Percentiles rank a stretch among this genome's conserved stretches.
Evolutionary conservation across 192 early-diverging fungal species (phyloP).

Genomic region (Dissophora ornata): DNA sequence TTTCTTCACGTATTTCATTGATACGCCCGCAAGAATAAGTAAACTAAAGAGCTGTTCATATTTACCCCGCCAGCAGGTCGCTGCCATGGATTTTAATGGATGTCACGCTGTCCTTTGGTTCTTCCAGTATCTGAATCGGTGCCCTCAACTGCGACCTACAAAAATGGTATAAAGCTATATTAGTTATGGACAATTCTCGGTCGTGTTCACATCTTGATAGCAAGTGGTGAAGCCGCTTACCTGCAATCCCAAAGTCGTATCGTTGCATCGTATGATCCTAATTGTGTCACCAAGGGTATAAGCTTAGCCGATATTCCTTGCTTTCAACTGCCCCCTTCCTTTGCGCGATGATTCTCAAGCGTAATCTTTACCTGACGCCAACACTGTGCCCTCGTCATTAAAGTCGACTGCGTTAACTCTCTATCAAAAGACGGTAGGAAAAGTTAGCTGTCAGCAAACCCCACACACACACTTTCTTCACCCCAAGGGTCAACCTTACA

Average conservation of each 20-base stretch:
- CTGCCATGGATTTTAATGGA: constrained; percentile 75
- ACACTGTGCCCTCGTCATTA: constrained; percentile 78
- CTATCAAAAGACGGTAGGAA: constrained; percentile 20
- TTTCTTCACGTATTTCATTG: not conserved
- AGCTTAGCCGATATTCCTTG: not conserved
- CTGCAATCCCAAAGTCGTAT: constrained; percentile 84
- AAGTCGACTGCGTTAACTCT: constrained; percentile 88
- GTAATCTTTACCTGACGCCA: constrained; percentile 76
- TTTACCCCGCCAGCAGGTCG: constrained; percentile 81
- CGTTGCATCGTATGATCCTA: constrained; percentile 75
- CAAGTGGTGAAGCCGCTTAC: constrained; percentile 28
- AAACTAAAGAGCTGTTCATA: not conserved
- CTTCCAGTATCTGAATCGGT: constrained; percentile 86
- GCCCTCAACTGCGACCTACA: constrained; percentile 63
- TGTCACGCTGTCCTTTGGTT: constrained; percentile 89
- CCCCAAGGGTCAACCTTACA: no score
- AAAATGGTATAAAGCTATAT: no score
- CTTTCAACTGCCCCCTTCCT: not conserved
- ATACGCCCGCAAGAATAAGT: not conserved
- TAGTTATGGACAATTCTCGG: no score
- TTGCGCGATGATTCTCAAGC: constrained; percentile 1
- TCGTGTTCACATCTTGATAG: not conserved
- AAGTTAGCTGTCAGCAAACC: not conserved
- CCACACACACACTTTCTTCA: not conserved
- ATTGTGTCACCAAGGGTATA: no score